phyloP scores from a whole-genome alignment of 1,284 basidiomycete genomes.

The Cutaneotrichosporon dermatis region DNA sequence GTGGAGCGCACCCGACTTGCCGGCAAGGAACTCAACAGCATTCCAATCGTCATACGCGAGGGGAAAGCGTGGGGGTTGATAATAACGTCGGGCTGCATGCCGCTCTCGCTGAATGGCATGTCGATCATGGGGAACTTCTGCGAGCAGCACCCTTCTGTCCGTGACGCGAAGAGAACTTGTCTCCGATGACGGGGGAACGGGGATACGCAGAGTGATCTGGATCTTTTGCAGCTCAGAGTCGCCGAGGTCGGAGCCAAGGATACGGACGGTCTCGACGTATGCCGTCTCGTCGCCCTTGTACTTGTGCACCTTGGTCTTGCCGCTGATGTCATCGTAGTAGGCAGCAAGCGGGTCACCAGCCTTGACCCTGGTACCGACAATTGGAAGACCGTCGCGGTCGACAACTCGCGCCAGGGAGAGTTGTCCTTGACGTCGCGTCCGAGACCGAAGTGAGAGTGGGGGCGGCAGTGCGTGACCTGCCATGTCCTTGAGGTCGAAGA shows the following conservation, averaged over 20 bases:
- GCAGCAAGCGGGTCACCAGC: constrained; percentile 75
- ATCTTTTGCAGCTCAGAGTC: constrained; percentile 88
- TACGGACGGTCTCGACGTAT: constrained; percentile 86
- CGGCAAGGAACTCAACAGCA: constrained; percentile 99
- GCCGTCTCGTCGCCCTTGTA: constrained; percentile 95
- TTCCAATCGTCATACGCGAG: constrained; percentile 99
- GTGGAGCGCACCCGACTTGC: constrained; percentile 97
- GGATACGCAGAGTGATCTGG: constrained; percentile 92
- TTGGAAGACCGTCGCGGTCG: constrained; percentile 80
- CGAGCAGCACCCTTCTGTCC: constrained; percentile 98
- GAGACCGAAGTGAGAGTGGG: constrained; percentile 79
- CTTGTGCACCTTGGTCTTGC: constrained; percentile 79
- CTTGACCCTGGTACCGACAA: constrained; percentile 65
- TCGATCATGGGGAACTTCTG: constrained; percentile 98
- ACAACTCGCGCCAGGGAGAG: constrained; percentile 63
- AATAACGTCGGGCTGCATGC: constrained; percentile 98
- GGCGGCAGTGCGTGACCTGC: constrained; percentile 58
- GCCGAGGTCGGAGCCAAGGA: constrained; percentile 82
- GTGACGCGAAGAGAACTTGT: constrained; percentile 98
- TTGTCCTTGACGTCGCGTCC: constrained; percentile 66
- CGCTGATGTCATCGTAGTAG: constrained; percentile 81
- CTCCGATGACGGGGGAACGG: constrained; percentile 93
- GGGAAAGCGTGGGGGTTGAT: constrained; percentile 99
- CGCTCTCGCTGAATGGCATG: constrained; percentile 98
- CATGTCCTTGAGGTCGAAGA: constrained; percentile 81